Evolutionary conservation across 768 basidiomycete genomes (phyloP).

Genomic region (Boletus tylopilopsis): DNA sequence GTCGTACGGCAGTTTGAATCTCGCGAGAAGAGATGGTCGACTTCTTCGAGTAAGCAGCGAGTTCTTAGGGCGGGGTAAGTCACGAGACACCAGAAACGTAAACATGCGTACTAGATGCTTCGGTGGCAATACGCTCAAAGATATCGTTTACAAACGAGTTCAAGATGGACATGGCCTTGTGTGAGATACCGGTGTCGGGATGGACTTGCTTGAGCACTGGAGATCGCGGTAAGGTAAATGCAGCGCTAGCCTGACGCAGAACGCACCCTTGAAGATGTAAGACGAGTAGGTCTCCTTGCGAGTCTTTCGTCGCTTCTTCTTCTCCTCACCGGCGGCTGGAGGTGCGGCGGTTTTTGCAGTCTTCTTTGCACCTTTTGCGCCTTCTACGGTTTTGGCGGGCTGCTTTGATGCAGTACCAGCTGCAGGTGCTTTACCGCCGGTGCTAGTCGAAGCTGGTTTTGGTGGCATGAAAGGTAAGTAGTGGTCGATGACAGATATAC

Average conservation of each 20-base stretch:
- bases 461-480: no score
- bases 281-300: constrained; percentile 93
- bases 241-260: neutral
- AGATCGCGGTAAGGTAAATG: constrained; percentile 1
- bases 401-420: constrained; percentile 57
- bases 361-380: constrained; percentile 78
- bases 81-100: neutral
- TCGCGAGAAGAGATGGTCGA: constrained; percentile 98
- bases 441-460: constrained; percentile 66
- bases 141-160: constrained; percentile 97
- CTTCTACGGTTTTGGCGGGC: constrained; percentile 51
- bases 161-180: constrained; percentile 97
- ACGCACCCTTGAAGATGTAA: constrained; percentile 85
- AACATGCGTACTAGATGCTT: constrained; percentile 70
- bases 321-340: constrained; percentile 60
- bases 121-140: constrained; percentile 88
- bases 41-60: constrained; percentile 97
- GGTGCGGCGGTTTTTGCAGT: constrained; percentile 53
- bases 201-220: constrained; percentile 94
- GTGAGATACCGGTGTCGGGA: constrained; percentile 98
- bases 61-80: constrained; percentile 48
- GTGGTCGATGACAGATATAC: constrained; percentile 10
- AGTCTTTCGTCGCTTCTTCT: constrained; percentile 85
- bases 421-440: constrained; percentile 66
- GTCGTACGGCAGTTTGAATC: constrained; percentile 94